Evolutionary conservation across 2,329 filamentous ascomycete species (phyloP).

Genomic region (Phialophora macrospora): DNA sequence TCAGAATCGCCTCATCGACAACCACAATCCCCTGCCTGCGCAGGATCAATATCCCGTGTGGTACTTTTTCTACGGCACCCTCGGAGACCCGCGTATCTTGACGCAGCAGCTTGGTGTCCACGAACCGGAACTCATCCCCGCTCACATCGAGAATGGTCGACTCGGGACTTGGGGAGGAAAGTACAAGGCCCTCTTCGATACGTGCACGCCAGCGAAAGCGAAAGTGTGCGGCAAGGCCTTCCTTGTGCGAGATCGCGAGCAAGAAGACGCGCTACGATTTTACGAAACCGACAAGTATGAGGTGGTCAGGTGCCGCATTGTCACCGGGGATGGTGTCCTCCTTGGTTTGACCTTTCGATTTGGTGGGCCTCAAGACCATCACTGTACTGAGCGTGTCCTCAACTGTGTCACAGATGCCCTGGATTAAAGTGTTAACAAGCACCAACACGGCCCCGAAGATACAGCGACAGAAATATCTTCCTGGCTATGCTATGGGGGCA

Average conservation of each 20-base stretch:
- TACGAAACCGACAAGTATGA: conserved; percentile 51
- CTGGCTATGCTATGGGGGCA: no score
- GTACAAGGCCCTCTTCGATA: conserved; percentile 50
- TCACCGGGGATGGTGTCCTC: conserved; percentile 12
- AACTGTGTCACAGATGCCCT: no score
- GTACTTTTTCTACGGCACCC: conserved; percentile 54
- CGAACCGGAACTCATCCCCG: conserved; percentile 39
- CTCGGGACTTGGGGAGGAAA: conserved; percentile 47
- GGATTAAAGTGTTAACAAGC: no score
- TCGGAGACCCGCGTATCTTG: conserved; percentile 44
- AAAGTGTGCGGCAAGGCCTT: conserved; percentile 43
- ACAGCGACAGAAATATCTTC: no score
- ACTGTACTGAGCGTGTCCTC: neutral
- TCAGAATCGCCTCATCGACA: conserved; percentile 38
- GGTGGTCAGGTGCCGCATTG: conserved; percentile 45
- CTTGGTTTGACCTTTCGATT: conserved; percentile 33
- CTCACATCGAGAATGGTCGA: conserved; percentile 42
- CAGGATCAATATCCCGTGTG: conserved; percentile 47
- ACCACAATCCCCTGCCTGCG: conserved; percentile 25
- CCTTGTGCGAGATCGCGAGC: conserved; percentile 40
- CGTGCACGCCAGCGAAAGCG: conserved; percentile 4
- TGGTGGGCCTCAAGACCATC: conserved; percentile 8
- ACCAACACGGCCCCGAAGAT: no score
- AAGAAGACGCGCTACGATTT: conserved; percentile 44
- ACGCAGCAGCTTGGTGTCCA: conserved; percentile 42